A percentile compares a stretch with the other conserved stretches of the same genome.
Evolutionary conservation across 2,329 filamentous ascomycete genomes (phyloP).

Genomic region (Aspergillus piperis): DNA sequence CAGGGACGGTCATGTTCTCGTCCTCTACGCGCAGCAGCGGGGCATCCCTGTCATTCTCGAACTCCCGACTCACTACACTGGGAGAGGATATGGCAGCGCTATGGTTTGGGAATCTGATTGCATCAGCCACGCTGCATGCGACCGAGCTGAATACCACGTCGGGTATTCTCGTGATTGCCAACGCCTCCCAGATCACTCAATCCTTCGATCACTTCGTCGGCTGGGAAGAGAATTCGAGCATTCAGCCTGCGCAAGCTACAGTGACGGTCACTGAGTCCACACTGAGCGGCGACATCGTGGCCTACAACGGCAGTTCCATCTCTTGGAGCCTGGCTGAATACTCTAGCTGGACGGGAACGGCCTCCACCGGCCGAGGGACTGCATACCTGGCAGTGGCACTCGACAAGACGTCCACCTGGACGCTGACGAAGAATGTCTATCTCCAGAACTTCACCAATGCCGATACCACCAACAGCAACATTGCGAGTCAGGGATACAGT

Average conservation of each 20-base stretch:
- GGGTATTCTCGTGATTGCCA: constrained; percentile 28
- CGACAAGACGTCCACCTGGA: constrained; percentile 19
- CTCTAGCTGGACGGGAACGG: constrained; percentile 21
- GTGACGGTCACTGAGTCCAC: constrained; percentile 28
- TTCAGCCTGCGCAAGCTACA: constrained; percentile 29
- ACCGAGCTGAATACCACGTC: constrained; percentile 19
- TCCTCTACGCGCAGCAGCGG: constrained; percentile 21
- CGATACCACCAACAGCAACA: constrained; percentile 10
- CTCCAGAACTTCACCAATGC: constrained; percentile 20
- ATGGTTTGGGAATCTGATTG: constrained; percentile 37
- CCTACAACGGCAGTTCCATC: constrained; percentile 32
- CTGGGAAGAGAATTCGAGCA: constrained; percentile 28
- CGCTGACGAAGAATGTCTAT: constrained; percentile 14
- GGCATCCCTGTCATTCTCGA: constrained; percentile 23
- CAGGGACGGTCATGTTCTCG: constrained; percentile 30
- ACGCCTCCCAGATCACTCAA: constrained; percentile 33
- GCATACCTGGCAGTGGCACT: constrained; percentile 15
- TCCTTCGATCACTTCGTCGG: constrained; percentile 37
- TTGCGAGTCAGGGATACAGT: constrained; percentile 15
- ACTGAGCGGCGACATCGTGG: constrained; percentile 34
- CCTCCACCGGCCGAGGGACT: constrained; percentile 15
- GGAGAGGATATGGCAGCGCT: constrained; percentile 26
- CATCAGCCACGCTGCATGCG: constrained; percentile 10
- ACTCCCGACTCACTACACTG: constrained; percentile 26
- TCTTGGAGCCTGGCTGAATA: constrained; percentile 15